Percentiles rank a stretch among this genome's conserved stretches.
These are phyloP conservation scores for Colletotrichum agaves DNA, from an alignment of 2,329 filamentous ascomycete genomes.

Conservation along the genomic window DNA sequence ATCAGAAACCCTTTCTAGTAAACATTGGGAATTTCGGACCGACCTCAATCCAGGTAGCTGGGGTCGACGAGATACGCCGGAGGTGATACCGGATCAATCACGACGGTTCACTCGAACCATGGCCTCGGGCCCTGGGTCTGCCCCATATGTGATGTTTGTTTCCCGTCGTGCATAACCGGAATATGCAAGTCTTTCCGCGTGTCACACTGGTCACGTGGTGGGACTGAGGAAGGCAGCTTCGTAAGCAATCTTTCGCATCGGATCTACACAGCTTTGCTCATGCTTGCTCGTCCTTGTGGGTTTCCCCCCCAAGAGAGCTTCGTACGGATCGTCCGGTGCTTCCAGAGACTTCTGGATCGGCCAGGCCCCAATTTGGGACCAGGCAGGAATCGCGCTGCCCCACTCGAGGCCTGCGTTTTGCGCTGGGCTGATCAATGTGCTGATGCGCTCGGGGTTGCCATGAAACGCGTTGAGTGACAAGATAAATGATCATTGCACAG, in stretches of 20 bases:
- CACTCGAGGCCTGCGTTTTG: neutral
- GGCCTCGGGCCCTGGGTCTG: constrained; percentile 10
- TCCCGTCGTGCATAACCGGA: constrained; percentile 34
- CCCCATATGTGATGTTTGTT: constrained; percentile 29
- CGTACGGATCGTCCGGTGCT: neutral
- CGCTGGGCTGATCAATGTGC: neutral
- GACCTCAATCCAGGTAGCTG: neutral
- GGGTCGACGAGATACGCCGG: neutral
- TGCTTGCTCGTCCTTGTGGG: neutral
- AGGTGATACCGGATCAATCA: constrained; percentile 17
- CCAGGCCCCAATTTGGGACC: neutral
- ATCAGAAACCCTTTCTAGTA: neutral
- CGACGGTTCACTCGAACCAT: constrained; percentile 16
- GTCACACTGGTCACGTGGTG: constrained; percentile 31
- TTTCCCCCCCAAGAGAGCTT: neutral
- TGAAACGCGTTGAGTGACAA: neutral
- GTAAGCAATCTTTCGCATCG: neutral
- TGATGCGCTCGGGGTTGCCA: neutral
- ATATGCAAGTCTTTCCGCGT: constrained; percentile 33
- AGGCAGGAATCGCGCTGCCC: neutral
- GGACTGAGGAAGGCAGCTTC: neutral
- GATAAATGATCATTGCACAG: neutral
- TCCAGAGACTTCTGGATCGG: constrained; percentile 7
- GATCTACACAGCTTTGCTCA: neutral
- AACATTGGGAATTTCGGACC: neutral